Conservation (phyloP, 441 rosid species). For the Kokia cookei region DNA sequence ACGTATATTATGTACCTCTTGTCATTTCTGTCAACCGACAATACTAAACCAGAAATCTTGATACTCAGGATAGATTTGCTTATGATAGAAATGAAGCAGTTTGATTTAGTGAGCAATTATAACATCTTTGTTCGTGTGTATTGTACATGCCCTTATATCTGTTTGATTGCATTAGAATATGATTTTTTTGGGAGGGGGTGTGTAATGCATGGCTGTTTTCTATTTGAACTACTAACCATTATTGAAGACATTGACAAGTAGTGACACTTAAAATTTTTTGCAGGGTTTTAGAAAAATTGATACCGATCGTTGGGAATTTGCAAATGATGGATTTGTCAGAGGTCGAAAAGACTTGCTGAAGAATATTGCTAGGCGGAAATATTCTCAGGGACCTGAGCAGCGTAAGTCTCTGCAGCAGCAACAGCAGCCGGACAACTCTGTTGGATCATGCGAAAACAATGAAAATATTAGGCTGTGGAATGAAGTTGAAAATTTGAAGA, state of each 20-base stretch:
- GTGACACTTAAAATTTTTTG: conserved; percentile 3
- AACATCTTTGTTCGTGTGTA: not conserved
- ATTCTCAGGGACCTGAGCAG: conserved; percentile 45
- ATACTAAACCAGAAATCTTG: not conserved
- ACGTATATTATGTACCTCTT: not conserved
- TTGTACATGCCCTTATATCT: not conserved
- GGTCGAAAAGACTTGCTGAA: conserved; percentile 65
- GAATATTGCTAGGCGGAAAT: conserved; percentile 62
- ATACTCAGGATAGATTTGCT: not conserved
- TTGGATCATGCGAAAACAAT: conserved; percentile 21
- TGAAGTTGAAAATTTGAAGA: conserved; percentile 76
- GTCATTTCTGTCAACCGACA: not conserved
- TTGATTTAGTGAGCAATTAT: not conserved
- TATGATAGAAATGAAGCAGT: not conserved
- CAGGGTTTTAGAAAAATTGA: conserved; percentile 93
- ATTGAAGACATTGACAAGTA: not conserved
- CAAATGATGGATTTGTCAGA: conserved; percentile 73
- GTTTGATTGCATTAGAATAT: not conserved
- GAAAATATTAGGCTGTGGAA: conserved; percentile 45
- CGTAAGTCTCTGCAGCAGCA: conserved; percentile 20
- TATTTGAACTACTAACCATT: not conserved
- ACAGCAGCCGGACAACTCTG: conserved; percentile 23
- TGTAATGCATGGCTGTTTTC: not conserved
- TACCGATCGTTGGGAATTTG: conserved; percentile 82
- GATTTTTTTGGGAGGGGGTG: not conserved